Evolutionary conservation across 495 filamentous ascomycete genomes (phyloP).

Genomic region (Xylaria palmicola): DNA sequence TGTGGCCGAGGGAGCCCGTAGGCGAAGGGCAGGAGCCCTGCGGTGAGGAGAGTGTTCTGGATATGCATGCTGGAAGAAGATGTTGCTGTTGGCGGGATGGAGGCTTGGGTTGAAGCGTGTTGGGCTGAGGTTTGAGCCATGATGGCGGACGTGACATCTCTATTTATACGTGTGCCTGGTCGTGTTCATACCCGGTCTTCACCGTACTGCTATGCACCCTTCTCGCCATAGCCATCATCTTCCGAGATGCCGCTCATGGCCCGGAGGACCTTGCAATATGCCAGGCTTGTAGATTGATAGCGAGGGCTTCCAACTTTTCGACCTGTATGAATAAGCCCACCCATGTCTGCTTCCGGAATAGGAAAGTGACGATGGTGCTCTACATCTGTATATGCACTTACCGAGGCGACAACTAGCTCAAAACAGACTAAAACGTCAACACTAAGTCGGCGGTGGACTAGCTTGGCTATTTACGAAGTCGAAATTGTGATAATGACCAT

Average conservation of each 20-base stretch:
- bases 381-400: not conserved
- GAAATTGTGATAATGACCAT: not conserved
- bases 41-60: conserved; percentile 17
- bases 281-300: not conserved
- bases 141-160: not conserved
- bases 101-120: not conserved
- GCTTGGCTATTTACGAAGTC: not conserved
- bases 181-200: not conserved
- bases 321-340: not conserved
- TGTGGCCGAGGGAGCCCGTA: conserved; percentile 27
- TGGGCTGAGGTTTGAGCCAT: not conserved
- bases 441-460: not conserved
- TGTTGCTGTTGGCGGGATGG: not conserved
- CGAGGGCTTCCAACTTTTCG: too few species aligned
- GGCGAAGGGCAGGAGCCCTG: conserved; percentile 22
- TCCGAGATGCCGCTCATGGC: not conserved
- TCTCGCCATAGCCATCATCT: not conserved
- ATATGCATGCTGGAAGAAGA: conserved; percentile 21
- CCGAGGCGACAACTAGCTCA: not conserved
- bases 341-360: not conserved
- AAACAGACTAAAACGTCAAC: not conserved
- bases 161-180: conserved; percentile 4
- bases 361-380: not conserved
- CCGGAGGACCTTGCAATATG: not conserved
- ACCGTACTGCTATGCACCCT: not conserved